Conservation (phyloP, 2,329 filamentous ascomycete genomes). For the Exutisphaerella laricina region DNA sequence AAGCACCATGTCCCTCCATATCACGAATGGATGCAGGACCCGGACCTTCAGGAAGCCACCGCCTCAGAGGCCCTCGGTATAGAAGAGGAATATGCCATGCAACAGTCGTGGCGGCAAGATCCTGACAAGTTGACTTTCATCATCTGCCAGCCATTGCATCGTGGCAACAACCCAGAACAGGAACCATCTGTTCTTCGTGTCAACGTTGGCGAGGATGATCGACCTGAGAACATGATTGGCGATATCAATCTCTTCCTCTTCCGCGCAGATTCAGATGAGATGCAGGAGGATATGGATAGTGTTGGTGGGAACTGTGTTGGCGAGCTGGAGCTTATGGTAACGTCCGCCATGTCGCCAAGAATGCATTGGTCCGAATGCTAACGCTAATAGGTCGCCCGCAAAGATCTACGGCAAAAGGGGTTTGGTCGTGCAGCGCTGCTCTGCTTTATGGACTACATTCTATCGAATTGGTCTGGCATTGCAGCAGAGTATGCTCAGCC, state of each 20-base stretch:
- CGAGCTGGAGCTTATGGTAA: slow-evolving; percentile 74
- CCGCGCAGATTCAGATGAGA: slow-evolving; percentile 43
- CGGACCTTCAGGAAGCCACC: slow-evolving; percentile 75
- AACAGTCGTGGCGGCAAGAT: slow-evolving; percentile 76
- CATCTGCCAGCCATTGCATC: slow-evolving; percentile 51
- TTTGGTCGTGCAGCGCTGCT: slow-evolving; percentile 61
- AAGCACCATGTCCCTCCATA: slow-evolving; percentile 75
- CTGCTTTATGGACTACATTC: slow-evolving; percentile 65
- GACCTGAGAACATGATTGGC: slow-evolving; percentile 44
- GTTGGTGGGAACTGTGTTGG: slow-evolving; percentile 46
- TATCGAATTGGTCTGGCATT: slow-evolving; percentile 49
- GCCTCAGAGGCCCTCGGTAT: slow-evolving; percentile 80
- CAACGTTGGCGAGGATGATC: slow-evolving; percentile 48
- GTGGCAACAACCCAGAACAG: not conserved
- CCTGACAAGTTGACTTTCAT: slow-evolving; percentile 91
- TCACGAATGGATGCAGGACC: slow-evolving; percentile 85
- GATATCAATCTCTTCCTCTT: slow-evolving; percentile 66
- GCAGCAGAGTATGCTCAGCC: slow-evolving; percentile 17
- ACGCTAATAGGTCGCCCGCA: slow-evolving; percentile 52
- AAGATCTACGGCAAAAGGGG: slow-evolving; percentile 54
- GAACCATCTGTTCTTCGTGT: slow-evolving; percentile 16
- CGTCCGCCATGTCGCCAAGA: too few species aligned
- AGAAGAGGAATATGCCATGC: slow-evolving; percentile 82
- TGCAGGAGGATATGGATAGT: slow-evolving; percentile 38
- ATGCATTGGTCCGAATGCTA: not conserved